Evolutionary conservation across 2,329 filamentous ascomycete species (phyloP).

Genomic region (Ceratocystis alfenasii): DNA sequence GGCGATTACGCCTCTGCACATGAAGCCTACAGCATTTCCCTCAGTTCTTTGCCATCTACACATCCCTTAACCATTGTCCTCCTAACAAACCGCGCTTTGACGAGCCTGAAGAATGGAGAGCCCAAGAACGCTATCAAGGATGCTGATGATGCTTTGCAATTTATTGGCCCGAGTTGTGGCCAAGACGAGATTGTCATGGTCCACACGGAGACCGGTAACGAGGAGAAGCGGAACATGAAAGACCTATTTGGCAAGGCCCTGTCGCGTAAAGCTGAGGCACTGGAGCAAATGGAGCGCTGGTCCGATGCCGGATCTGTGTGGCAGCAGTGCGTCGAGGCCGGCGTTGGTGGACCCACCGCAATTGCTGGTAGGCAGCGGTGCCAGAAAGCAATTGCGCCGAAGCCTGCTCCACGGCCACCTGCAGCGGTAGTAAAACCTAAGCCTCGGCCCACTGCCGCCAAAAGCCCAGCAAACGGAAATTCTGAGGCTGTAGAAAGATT

Average conservation of each 20-base stretch:
- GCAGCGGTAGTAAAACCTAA: slow-evolving; percentile 23
- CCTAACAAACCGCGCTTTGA: slow-evolving; percentile 81
- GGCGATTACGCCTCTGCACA: slow-evolving; percentile 87
- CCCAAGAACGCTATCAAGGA: slow-evolving; percentile 78
- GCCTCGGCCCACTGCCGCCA: slow-evolving; percentile 16
- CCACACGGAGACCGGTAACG: slow-evolving; percentile 42
- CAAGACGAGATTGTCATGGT: slow-evolving; percentile 68
- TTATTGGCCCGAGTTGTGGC: slow-evolving; percentile 71
- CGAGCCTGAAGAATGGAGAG: slow-evolving; percentile 80
- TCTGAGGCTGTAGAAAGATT: slow-evolving; percentile 72
- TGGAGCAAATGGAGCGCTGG: slow-evolving; percentile 95
- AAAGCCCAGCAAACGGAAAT: slow-evolving; percentile 27
- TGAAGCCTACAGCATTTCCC: slow-evolving; percentile 64
- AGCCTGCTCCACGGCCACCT: slow-evolving; percentile 38
- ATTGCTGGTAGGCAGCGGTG: slow-evolving; percentile 80
- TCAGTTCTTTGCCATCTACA: slow-evolving; percentile 58
- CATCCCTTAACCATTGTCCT: slow-evolving; percentile 84
- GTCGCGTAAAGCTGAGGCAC: slow-evolving; percentile 85
- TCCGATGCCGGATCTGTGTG: slow-evolving; percentile 67
- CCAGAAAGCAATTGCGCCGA: slow-evolving; percentile 70
- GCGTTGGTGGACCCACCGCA: slow-evolving; percentile 73
- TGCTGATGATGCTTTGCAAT: slow-evolving; percentile 62
- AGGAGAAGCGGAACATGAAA: slow-evolving; percentile 69
- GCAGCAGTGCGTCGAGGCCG: slow-evolving; percentile 70
- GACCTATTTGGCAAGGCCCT: slow-evolving; percentile 90